These are phyloP conservation scores for Exidia glandulosa DNA, from an alignment of 768 basidiomycete genomes.

Conservation along the genomic window DNA sequence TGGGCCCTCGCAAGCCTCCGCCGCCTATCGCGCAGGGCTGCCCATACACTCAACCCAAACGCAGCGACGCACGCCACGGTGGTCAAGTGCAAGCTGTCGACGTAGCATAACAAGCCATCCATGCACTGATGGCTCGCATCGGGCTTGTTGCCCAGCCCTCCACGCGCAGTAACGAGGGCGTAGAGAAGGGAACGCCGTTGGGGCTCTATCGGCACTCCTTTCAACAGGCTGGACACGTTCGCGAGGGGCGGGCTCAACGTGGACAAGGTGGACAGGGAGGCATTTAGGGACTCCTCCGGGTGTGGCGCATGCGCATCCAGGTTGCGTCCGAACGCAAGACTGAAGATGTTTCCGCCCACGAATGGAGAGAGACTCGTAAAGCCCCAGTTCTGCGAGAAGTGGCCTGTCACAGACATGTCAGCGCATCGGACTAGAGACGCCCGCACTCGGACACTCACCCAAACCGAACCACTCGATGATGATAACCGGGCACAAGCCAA, in stretches of 20 bases:
- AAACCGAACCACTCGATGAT: constrained; percentile 85
- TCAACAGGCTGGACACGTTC: neutral
- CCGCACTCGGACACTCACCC: constrained; percentile 33
- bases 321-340: constrained; percentile 71
- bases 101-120: constrained; percentile 49
- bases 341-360: constrained; percentile 73
- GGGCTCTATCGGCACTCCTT: neutral
- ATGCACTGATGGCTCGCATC: constrained; percentile 38
- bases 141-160: constrained; percentile 23
- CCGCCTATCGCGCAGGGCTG: constrained; percentile 34
- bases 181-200: constrained; percentile 9
- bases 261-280: neutral
- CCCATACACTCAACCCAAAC: constrained; percentile 38
- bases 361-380: constrained; percentile 59
- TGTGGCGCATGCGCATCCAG: constrained; percentile 56
- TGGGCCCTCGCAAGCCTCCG: constrained; percentile 1
- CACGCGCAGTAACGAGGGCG: constrained; percentile 20
- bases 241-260: neutral
- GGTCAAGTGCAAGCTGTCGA: constrained; percentile 42
- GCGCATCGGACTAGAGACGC: neutral
- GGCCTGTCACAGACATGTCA: constrained; percentile 31
- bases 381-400: constrained; percentile 83
- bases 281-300: neutral
- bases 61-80: constrained; percentile 33
- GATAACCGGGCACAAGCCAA: constrained; percentile 66